phyloP scores from a whole-genome alignment of 768 basidiomycete species.

The Trametes cinnabarina region DNA sequence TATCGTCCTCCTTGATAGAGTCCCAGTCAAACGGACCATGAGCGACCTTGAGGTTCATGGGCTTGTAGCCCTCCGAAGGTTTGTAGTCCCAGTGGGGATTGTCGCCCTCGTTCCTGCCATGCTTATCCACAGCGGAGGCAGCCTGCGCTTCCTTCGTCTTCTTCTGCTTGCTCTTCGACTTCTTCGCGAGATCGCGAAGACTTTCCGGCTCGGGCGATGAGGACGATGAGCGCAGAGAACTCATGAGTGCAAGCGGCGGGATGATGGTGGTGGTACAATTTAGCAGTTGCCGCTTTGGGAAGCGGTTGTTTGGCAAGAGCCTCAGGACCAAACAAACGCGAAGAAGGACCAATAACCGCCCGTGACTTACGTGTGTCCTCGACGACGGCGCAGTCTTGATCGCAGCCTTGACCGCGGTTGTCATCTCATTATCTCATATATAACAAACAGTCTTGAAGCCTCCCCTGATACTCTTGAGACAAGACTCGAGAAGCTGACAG shows the following conservation, averaged over 20 bases:
- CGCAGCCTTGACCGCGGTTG: background rate
- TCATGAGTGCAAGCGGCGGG: slow-evolving; percentile 6
- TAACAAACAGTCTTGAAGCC: no score
- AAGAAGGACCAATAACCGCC: background rate
- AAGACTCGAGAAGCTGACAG: no score
- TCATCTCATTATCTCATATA: no score
- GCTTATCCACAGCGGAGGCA: slow-evolving; percentile 20
- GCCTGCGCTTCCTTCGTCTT: slow-evolving; percentile 16
- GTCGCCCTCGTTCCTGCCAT: slow-evolving; percentile 51
- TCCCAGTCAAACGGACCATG: slow-evolving; percentile 65
- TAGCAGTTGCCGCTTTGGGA: slow-evolving; percentile 8
- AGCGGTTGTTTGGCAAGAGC: slow-evolving; percentile 18
- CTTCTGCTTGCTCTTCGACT: slow-evolving; percentile 27
- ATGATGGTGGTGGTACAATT: slow-evolving; percentile 10
- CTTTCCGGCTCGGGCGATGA: slow-evolving; percentile 20
- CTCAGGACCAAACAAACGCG: slow-evolving; percentile 5
- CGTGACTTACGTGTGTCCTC: slow-evolving; percentile 4
- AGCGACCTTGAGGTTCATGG: slow-evolving; percentile 48
- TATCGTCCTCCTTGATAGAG: slow-evolving; percentile 47
- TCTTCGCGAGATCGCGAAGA: slow-evolving; percentile 25
- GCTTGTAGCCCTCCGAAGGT: slow-evolving; percentile 52
- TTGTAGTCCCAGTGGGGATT: slow-evolving; percentile 58
- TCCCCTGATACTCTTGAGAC: no score
- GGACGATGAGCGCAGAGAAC: slow-evolving; percentile 13
- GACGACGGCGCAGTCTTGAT: background rate